Percentiles rank a stretch among this genome's conserved stretches.
Conservation (phyloP, 805 yeast genomes). For the Helenozyma rhizophorensis region DNA sequence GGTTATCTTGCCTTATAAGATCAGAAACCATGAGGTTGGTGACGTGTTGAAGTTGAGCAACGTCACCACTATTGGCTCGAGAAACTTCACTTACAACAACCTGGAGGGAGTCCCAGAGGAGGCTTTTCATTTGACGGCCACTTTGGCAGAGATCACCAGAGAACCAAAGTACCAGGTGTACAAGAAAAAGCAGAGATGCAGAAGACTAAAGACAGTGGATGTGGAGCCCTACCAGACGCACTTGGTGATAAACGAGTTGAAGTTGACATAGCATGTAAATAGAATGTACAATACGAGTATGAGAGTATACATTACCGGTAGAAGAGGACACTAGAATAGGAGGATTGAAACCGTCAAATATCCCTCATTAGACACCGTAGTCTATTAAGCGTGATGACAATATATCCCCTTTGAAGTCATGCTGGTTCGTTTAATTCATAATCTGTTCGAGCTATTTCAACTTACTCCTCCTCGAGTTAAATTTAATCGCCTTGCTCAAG, state of each 20-base stretch:
- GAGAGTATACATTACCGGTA: no score
- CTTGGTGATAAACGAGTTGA: conserved; percentile 69
- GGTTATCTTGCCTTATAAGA: conserved; percentile 70
- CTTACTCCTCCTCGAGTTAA: conserved; percentile 9
- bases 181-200: conserved; percentile 67
- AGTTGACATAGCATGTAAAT: conserved; percentile 37
- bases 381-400: no score
- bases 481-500: conserved; percentile 49
- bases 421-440: no score
- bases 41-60: conserved; percentile 71
- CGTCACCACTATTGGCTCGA: conserved; percentile 79
- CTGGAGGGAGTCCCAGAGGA: conserved; percentile 40
- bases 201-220: conserved; percentile 71
- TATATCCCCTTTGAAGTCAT: no score
- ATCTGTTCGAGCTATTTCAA: no score
- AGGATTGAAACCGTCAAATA: no score
- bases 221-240: conserved; percentile 77
- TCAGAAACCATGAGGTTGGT: conserved; percentile 78
- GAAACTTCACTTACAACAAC: conserved; percentile 63
- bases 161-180: conserved; percentile 58
- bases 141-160: conserved; percentile 82
- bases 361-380: no score
- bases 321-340: no score
- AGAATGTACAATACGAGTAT: conserved; percentile 6
- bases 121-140: conserved; percentile 64